Base-by-base conservation (phyloP, 2,329 filamentous ascomycete genomes). In the Paramyrothecium sp. region DNA sequence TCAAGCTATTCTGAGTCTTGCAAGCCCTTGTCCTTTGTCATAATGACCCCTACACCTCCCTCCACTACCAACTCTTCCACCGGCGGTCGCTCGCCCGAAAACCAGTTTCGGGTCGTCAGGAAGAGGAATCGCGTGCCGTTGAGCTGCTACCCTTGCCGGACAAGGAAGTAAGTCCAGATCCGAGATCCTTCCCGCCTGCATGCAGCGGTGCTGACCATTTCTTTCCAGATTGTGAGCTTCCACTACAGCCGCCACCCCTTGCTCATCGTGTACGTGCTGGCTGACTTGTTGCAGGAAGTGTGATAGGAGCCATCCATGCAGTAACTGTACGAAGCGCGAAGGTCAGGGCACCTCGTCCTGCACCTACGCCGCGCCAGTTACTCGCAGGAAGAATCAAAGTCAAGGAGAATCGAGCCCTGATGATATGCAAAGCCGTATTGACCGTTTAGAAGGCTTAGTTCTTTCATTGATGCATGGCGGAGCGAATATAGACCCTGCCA, bases 401-500 rank as follows among this genome's bases (percentile, higher is more conserved):
- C 85, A 75, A 81, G 82, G 72, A 59, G 75, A 81, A 65, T 76
- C 81, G 55, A 86, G 75, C 65, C 92, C 94, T 53, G 93, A 97
- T 81, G 94, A 97, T 75, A 97, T 98, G 94, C 94, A 98, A 78
- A 96, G 96, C 71, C 90, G 95, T 72, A 98, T 98, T 77, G 93
- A 98, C 78, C 87, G 94, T 67, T 82, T 98, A 63, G 94, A 98
- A 81, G 90, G 91, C 65, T 79, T 98, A 72, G 94, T 98, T 60
- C 77, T 98, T 63, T 96, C 92, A 26, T 75, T 98, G 69, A 97
- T 98, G 94, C 94, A 94, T 69, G 93, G 91, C 72, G 91, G 91
- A 57, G 77, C 83, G 61, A 79, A 77, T 54, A 68, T 81, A 55
- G 80, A 84, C 51, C 62, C 74, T 10, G 68, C 76, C 12, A 66